Base-by-base conservation (phyloP, 768 basidiomycete genomes). In the Phanerochaete sordida region DNA sequence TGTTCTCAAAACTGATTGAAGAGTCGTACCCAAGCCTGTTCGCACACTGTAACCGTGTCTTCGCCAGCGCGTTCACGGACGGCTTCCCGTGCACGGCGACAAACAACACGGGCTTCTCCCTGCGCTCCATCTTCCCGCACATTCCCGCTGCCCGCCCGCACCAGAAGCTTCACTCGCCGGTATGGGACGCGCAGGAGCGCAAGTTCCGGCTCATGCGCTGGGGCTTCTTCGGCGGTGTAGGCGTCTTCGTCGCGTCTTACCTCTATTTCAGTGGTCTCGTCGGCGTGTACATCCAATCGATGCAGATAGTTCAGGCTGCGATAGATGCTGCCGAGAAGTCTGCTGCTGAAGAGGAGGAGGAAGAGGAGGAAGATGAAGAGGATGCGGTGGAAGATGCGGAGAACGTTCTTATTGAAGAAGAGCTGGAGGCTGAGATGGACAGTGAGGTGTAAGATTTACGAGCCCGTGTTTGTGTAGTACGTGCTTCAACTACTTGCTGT, bases 11-110 rank as follows among this genome's bases (percentile, higher is more conserved):
- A 61, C 77, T 88, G 2, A 68, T 91, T 9, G 67, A 66, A 1
- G 80, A 81, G 6, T 79, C 81, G 3, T 91, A 85, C 68, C 81
- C 87, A 0, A 68, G 74, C 9, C 77, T 93, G 44, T 72, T 81
- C 13, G 70, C 79, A 7, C 88, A 91, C 64, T 84, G 89, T 4
- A 75, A 78, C 50, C 77, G 79, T 30, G 72, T 91, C 46, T 68
- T 76, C 46, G 56, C 74, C 1, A 63, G 66, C 31, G 73, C 75
- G 12, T 72, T 68, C 57, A 68, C 69, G 26, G 51, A 66, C 24
- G 61, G 72, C 15, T 63, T 67, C 28, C 65, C 65, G 23, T 54
- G 64, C 8, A 50, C 55, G 12, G 31, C 57, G 7, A 33, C 62
- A n/a, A 56, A 61, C 9, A 27, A 45, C 58, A 26, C 62, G 56